Percentiles rank a stretch among this genome's conserved stretches.
These are phyloP conservation scores for Volvariella surrecta DNA, from an alignment of 1,284 basidiomycete species.

Conservation along the genomic window DNA sequence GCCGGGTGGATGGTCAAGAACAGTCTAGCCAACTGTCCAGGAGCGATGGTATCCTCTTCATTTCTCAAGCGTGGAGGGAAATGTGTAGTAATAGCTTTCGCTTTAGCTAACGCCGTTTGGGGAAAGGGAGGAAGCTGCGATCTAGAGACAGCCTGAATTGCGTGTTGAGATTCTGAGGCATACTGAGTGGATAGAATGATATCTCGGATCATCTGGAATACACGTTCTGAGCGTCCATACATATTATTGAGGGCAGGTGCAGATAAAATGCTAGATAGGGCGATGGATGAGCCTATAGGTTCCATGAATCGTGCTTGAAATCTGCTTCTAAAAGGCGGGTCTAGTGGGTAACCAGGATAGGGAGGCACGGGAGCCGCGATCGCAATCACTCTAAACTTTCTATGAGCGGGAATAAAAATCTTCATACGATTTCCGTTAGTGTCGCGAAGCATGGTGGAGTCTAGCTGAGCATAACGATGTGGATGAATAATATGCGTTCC, in stretches of 20 bases:
- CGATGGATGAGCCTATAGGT: slow-evolving; percentile 44
- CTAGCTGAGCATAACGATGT: slow-evolving; percentile 43
- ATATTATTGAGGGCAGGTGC: slow-evolving; percentile 2
- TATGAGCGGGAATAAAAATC: slow-evolving; percentile 53
- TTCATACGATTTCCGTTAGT: slow-evolving; percentile 23
- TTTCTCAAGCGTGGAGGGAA: slow-evolving; percentile 36
- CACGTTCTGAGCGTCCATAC: neutral
- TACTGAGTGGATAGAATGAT: slow-evolving; percentile 54
- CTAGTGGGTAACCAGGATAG: slow-evolving; percentile 56
- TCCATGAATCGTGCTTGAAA: slow-evolving; percentile 63
- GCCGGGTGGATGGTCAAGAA: slow-evolving; percentile 48
- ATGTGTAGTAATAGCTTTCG: slow-evolving; percentile 29
- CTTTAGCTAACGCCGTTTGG: slow-evolving; percentile 49
- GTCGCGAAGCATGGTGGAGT: slow-evolving; percentile 19
- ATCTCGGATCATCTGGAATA: slow-evolving; percentile 38
- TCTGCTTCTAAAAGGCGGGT: slow-evolving; percentile 60
- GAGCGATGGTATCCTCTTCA: slow-evolving; percentile 18
- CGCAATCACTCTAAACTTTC: slow-evolving; percentile 54
- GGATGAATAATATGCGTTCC: slow-evolving; percentile 68
- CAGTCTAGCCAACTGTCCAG: slow-evolving; percentile 42
- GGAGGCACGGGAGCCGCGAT: slow-evolving; percentile 61
- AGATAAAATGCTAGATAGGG: slow-evolving; percentile 22
- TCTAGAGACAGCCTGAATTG: slow-evolving; percentile 41
- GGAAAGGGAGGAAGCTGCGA: slow-evolving; percentile 51
- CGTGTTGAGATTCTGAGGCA: slow-evolving; percentile 45